Conservation (phyloP, 495 filamentous ascomycete species). For the Zalerion maritima region DNA sequence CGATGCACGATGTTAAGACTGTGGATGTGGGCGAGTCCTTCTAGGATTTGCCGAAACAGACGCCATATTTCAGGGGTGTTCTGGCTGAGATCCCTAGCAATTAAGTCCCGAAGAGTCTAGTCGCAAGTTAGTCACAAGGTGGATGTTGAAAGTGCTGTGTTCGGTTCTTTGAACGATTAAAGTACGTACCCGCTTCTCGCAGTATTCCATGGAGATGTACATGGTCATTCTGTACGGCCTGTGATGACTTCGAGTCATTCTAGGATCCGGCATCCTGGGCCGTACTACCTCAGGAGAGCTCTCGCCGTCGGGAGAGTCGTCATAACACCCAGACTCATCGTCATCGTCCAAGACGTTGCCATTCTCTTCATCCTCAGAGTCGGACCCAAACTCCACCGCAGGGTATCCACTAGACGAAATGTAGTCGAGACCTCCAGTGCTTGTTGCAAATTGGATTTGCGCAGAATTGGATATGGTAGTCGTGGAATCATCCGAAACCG, state of each 20-base stretch:
- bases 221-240: slow-evolving; percentile 25
- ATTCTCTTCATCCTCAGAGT: slow-evolving; percentile 29
- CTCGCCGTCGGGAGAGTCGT: slow-evolving; percentile 19
- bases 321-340: slow-evolving; percentile 16
- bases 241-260: slow-evolving; percentile 9
- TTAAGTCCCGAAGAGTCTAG: slow-evolving; percentile 85
- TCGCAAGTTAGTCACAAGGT: slow-evolving; percentile 1
- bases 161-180: not conserved
- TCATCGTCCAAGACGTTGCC: slow-evolving; percentile 26
- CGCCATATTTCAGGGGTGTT: slow-evolving; percentile 72
- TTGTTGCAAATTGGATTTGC: slow-evolving; percentile 51
- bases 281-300: slow-evolving; percentile 13
- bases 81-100: slow-evolving; percentile 56
- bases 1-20: slow-evolving; percentile 85
- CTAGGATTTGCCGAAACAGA: slow-evolving; percentile 78
- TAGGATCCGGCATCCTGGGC: slow-evolving; percentile 11
- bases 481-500: slow-evolving; percentile 18
- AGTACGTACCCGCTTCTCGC: slow-evolving; percentile 64
- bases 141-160: not conserved
- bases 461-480: slow-evolving; percentile 21
- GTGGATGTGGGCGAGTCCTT: slow-evolving; percentile 85
- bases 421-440: slow-evolving; percentile 78
- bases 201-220: slow-evolving; percentile 78
- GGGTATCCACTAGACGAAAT: slow-evolving; percentile 79
- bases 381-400: slow-evolving; percentile 61